Evolutionary conservation across 2,329 filamentous ascomycete genomes (phyloP).

Genomic region (Arthrobotrys sinensis): DNA sequence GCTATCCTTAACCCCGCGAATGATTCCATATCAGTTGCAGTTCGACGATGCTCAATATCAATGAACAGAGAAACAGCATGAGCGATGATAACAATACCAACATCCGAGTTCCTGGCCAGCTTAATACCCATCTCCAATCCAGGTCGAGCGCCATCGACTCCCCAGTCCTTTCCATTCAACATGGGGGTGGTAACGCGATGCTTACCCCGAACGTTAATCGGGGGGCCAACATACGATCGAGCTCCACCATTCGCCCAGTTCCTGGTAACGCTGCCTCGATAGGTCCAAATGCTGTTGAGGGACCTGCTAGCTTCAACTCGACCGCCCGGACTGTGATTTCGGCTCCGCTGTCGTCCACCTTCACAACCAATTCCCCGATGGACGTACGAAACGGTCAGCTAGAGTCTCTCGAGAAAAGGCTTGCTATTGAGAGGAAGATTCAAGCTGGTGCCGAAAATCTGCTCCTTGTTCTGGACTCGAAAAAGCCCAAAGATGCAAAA

Average conservation of each 20-base stretch:
- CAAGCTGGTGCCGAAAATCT: constrained; percentile 98
- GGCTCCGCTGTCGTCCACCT: constrained; percentile 55
- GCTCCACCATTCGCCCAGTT: constrained; percentile 55
- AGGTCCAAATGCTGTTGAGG: constrained; percentile 21
- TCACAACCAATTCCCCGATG: constrained; percentile 49
- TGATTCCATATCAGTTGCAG: constrained; percentile 4
- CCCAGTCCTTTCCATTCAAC: constrained; percentile 18
- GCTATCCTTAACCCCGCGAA: constrained; percentile 33
- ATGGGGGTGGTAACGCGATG: constrained; percentile 21
- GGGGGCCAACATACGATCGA: constrained; percentile 50
- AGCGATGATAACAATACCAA: constrained; percentile 12
- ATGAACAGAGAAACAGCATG: constrained; percentile 28
- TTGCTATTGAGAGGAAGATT: constrained; percentile 97
- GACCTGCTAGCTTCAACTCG: constrained; percentile 57
- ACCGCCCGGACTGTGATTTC: constrained; percentile 41
- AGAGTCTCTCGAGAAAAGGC: constrained; percentile 78
- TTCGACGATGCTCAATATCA: constrained; percentile 52
- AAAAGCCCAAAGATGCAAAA: constrained; percentile 95
- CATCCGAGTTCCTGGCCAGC: constrained; percentile 42
- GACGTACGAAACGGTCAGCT: constrained; percentile 54
- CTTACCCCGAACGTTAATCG: constrained; percentile 41
- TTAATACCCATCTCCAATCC: constrained; percentile 54
- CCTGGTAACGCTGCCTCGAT: constrained; percentile 48
- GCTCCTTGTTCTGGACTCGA: constrained; percentile 91
- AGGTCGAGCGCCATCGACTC: constrained; percentile 46